phyloP scores from a whole-genome alignment of 2,329 filamentous ascomycete genomes.

The Botrytis fragariae region DNA sequence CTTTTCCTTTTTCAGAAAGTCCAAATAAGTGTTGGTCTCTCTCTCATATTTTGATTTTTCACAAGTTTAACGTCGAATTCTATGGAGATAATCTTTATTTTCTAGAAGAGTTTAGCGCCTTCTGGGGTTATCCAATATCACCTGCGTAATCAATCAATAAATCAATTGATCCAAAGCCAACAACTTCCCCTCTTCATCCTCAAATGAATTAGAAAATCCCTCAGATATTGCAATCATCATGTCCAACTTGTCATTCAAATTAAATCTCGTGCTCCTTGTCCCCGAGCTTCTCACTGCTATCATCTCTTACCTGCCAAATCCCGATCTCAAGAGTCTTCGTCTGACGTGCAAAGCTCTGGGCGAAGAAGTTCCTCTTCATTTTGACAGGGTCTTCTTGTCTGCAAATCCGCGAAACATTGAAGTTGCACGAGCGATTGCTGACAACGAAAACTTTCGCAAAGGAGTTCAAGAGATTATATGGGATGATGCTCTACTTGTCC shows the following conservation, averaged over 20 bases:
- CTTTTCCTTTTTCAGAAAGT: not conserved
- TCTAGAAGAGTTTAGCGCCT: not conserved
- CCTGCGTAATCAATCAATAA: not conserved
- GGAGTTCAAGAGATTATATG: not conserved
- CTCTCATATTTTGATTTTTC: not conserved
- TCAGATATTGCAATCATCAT: not conserved
- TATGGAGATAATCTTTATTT: not conserved
- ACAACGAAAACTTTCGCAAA: not conserved
- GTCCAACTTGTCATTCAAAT: not conserved
- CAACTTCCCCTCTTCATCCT: not conserved
- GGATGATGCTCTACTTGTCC: not conserved
- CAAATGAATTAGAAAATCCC: not conserved
- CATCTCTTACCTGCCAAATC: not conserved
- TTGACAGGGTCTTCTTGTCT: not conserved
- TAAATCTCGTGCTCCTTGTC: not conserved
- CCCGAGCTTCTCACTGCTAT: not conserved
- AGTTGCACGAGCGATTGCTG: not conserved
- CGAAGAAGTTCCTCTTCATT: not conserved
- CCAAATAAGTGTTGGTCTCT: not conserved
- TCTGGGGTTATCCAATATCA: not conserved
- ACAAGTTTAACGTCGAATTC: not conserved
- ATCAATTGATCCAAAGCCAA: not conserved
- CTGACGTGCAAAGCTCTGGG: not conserved
- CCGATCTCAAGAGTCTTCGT: not conserved
- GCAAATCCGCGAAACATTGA: not conserved